Evolutionary conservation across 2,329 filamentous ascomycete species (phyloP).

Genomic region (Lomentospora prolificans): DNA sequence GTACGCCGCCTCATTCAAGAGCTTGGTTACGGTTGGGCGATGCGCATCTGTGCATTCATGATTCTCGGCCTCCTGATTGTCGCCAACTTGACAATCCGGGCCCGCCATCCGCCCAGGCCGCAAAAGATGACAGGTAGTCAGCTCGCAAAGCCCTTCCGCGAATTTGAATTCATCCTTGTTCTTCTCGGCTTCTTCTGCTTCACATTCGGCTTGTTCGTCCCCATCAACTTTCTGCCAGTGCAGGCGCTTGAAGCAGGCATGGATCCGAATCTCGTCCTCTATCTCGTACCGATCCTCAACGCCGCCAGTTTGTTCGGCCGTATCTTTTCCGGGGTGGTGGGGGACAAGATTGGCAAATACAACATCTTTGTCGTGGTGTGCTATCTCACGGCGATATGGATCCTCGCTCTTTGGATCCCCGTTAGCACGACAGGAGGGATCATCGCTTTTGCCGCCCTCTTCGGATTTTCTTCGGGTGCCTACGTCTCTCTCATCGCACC

Average conservation of each 20-base stretch:
- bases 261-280: slow-evolving; percentile 19
- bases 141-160: slow-evolving; percentile 20
- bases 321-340: slow-evolving; percentile 21
- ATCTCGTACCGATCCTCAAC: slow-evolving; percentile 28
- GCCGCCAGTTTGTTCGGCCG: slow-evolving; percentile 28
- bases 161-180: slow-evolving; percentile 22
- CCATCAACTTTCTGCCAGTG: slow-evolving; percentile 25
- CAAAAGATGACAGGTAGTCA: slow-evolving; percentile 17
- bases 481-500: slow-evolving; percentile 28
- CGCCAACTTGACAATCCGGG: slow-evolving; percentile 18
- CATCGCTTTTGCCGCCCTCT: slow-evolving; percentile 30
- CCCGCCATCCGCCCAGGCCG: slow-evolving; percentile 12
- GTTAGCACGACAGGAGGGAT: slow-evolving; percentile 18
- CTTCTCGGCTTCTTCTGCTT: slow-evolving; percentile 23
- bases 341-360: slow-evolving; percentile 27
- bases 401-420: slow-evolving; percentile 33
- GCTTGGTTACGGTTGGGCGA: slow-evolving; percentile 22
- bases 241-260: slow-evolving; percentile 21
- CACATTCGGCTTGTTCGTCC: slow-evolving; percentile 25
- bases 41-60: slow-evolving; percentile 22
- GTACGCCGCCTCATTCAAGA: slow-evolving; percentile 19
- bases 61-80: slow-evolving; percentile 21
- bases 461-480: slow-evolving; percentile 31
- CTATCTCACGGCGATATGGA: slow-evolving; percentile 26
- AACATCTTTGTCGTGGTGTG: slow-evolving; percentile 36